These are phyloP conservation scores for Termitomyces sp. DNA, from an alignment of 768 basidiomycete genomes.

Conservation along the genomic window DNA sequence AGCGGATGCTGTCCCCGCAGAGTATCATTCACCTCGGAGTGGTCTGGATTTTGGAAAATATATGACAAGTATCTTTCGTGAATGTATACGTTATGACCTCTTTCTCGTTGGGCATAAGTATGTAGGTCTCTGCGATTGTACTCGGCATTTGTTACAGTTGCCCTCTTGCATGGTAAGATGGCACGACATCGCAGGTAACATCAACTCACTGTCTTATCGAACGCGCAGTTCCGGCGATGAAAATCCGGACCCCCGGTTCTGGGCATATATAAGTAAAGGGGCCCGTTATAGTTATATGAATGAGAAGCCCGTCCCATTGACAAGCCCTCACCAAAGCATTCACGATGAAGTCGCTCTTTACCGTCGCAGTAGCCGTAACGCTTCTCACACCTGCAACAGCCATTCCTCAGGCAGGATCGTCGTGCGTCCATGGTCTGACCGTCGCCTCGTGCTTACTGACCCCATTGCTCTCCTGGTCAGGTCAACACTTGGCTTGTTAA, in stretches of 20 bases:
- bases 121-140: too few species aligned
- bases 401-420: slow-evolving; percentile 1
- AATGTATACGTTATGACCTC: too few species aligned
- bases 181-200: background rate
- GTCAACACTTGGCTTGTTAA: background rate
- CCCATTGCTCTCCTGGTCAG: background rate
- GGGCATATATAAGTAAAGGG: background rate
- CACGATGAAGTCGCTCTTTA: background rate
- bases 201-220: background rate
- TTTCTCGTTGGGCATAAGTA: too few species aligned
- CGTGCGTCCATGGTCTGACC: background rate
- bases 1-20: too few species aligned
- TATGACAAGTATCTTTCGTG: too few species aligned
- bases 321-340: background rate
- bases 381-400: background rate
- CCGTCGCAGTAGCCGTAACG: background rate
- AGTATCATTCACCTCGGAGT: background rate
- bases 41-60: background rate
- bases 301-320: background rate
- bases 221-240: background rate
- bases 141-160: too few species aligned
- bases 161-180: too few species aligned
- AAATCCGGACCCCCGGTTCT: background rate
- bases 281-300: background rate
- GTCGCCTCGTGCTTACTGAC: background rate